Evolutionary conservation across 2,329 filamentous ascomycete genomes (phyloP).

Genomic region (Pseudomassariella vexata): DNA sequence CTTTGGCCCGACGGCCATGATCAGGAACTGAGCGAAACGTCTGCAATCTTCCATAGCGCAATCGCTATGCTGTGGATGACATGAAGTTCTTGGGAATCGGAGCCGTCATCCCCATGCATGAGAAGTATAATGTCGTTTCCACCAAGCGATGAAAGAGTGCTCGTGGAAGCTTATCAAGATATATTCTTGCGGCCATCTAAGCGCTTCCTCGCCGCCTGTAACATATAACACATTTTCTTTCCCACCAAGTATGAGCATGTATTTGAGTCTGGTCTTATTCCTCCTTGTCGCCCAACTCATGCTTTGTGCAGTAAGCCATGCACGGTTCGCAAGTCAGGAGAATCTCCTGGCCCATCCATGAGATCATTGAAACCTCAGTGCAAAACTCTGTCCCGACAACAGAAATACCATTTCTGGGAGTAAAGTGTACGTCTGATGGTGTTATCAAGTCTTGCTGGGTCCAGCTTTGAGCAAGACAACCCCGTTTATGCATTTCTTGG

Average conservation of each 20-base stretch:
- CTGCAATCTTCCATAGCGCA: too few relatives aligned
- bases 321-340: conserved; percentile 4
- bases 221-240: conserved; percentile 13
- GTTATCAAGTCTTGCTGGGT: neutral
- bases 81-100: neutral
- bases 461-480: neutral
- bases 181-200: conserved; percentile 10
- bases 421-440: neutral
- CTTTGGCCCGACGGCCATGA: too few relatives aligned
- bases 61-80: conserved; percentile 2
- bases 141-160: conserved; percentile 12
- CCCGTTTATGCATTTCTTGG: too few relatives aligned
- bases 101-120: neutral
- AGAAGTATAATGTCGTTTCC: neutral
- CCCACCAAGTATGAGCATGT: too few relatives aligned
- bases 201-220: conserved; percentile 8
- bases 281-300: conserved; percentile 13
- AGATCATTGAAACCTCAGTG: conserved; percentile 6
- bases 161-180: conserved; percentile 11
- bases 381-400: conserved; percentile 6
- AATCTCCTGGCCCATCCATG: conserved; percentile 8
- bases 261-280: conserved; percentile 9
- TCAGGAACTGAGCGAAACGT: too few relatives aligned
- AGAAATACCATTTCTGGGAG: conserved; percentile 2
- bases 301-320: conserved; percentile 6